These are phyloP conservation scores for Colletotrichum tabaci DNA, from an alignment of 2,329 filamentous ascomycete species.

Conservation along the genomic window DNA sequence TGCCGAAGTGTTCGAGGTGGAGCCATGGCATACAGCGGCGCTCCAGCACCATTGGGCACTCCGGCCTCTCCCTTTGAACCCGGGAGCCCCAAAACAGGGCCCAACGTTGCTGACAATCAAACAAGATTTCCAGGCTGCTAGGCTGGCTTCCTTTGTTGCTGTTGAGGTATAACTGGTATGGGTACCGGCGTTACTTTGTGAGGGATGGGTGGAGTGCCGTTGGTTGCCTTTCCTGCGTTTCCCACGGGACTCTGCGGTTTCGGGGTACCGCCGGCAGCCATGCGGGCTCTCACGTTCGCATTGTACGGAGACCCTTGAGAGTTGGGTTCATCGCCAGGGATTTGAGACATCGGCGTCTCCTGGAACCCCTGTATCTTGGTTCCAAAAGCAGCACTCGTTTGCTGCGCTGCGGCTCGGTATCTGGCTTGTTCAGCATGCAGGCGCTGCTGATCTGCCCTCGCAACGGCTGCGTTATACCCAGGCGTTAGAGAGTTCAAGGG, in stretches of 20 bases:
- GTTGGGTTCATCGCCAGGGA: slow-evolving; percentile 52
- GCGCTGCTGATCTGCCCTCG: slow-evolving; percentile 47
- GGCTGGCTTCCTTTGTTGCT: slow-evolving; percentile 47
- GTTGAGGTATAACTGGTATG: slow-evolving; percentile 58
- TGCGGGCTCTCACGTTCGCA: slow-evolving; percentile 55
- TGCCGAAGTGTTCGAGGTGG: not conserved
- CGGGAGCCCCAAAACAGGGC: not conserved
- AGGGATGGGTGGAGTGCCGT: slow-evolving; percentile 55
- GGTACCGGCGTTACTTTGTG: slow-evolving; percentile 62
- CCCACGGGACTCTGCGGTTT: slow-evolving; percentile 52
- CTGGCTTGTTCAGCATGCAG: slow-evolving; percentile 64
- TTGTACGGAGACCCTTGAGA: slow-evolving; percentile 53
- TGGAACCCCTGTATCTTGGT: slow-evolving; percentile 65
- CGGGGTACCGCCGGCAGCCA: slow-evolving; percentile 49
- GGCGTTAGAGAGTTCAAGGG: slow-evolving; percentile 28
- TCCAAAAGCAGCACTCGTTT: slow-evolving; percentile 57
- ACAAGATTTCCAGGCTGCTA: slow-evolving; percentile 21
- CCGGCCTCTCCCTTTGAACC: too few species aligned
- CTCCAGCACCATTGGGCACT: not conserved
- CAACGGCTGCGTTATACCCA: slow-evolving; percentile 34
- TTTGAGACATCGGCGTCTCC: slow-evolving; percentile 54
- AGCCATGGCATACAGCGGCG: not conserved
- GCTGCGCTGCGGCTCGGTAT: slow-evolving; percentile 62
- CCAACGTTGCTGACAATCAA: not conserved
- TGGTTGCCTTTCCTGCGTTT: slow-evolving; percentile 42